Evolutionary conservation across 2,329 filamentous ascomycete genomes (phyloP).

Genomic region (Alternaria novae-zelandiae): DNA sequence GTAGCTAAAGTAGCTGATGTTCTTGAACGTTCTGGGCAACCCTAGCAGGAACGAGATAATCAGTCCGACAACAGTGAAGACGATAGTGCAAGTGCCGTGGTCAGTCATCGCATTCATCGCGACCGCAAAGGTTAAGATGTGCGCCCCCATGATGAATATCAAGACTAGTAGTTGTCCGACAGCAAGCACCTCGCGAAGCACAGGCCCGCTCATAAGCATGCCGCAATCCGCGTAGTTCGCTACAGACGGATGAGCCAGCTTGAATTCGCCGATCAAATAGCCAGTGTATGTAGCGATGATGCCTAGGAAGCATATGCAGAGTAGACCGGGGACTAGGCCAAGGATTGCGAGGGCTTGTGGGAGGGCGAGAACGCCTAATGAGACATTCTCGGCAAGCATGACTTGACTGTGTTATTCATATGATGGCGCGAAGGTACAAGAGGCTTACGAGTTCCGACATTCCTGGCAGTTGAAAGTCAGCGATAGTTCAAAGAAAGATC

Average conservation of each 20-base stretch:
- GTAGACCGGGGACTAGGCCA: conserved; percentile 61
- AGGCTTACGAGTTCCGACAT: conserved; percentile 2
- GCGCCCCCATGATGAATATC: conserved; percentile 73
- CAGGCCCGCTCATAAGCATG: conserved; percentile 64
- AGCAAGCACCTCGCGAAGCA: conserved; percentile 68
- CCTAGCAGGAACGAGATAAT: conserved; percentile 65
- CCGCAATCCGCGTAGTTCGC: conserved; percentile 73
- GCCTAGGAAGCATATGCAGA: conserved; percentile 62
- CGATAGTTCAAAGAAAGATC: neutral
- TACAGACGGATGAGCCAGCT: conserved; percentile 63
- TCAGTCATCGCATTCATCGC: conserved; percentile 70
- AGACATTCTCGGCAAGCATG: conserved; percentile 67
- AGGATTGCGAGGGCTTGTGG: conserved; percentile 60
- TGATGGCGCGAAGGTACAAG: neutral
- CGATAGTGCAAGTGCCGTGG: conserved; percentile 67
- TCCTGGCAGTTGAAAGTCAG: conserved; percentile 3
- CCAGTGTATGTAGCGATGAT: conserved; percentile 66
- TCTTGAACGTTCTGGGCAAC: conserved; percentile 67
- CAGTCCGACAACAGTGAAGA: conserved; percentile 67
- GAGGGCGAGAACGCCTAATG: conserved; percentile 62
- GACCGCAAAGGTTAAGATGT: conserved; percentile 73
- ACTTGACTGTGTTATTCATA: conserved; percentile 35
- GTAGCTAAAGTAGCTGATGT: conserved; percentile 67
- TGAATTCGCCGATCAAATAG: conserved; percentile 66
- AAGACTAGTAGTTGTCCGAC: conserved; percentile 68